Evolutionary conservation across 176 grass and related monocot genomes (phyloP), one percentile per base, ranked within the genome.

Genomic region (Carex kokanica): DNA sequence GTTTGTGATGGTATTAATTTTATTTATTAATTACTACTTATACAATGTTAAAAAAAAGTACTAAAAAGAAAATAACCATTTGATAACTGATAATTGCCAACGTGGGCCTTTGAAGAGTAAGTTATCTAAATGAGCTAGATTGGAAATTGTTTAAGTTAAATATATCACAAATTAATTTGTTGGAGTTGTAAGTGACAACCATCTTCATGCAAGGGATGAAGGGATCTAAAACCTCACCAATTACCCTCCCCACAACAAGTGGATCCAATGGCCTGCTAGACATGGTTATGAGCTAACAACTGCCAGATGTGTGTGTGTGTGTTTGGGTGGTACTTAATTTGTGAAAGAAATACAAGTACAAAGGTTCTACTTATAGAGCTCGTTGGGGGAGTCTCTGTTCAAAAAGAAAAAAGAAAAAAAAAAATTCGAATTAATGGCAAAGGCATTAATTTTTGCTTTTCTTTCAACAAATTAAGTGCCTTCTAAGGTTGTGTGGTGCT

Each of bases 171-270:
- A n/a, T n/a, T 59, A 95, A 72, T 87, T 82, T 98, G 79, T 88
- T 87, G 25, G 0, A 1, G 67, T 92, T 96, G 83, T 93, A 99
- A 75, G 91, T 96, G 38, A 95, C 83, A 38, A 70, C 31, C 91
- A 99, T 99, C 60, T 93, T 92, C 80, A 93, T 81, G 83, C 83
- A 88, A 58, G 97, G 97, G 78, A 71, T 88, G 68, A 99, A 99
- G 55, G 64, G n/a, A 79, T 99, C 93, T 2, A 99, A 83, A 83
- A 99, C 97, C 84, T 99, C 97, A 75, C 97, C 91, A 15, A 99
- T 93, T 68, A 99, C 97, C 61, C 93, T 86, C 12, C 89, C 93
- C 6, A 95, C 86, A 67, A 92, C 31, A 24, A 99, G 93, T 55
- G 97, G 81, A 53, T 96, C 93, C 64, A 88, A 68, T 56, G 88